Base-by-base conservation (phyloP, 352 stramenopile species). In the Phytophthora sp. region DNA sequence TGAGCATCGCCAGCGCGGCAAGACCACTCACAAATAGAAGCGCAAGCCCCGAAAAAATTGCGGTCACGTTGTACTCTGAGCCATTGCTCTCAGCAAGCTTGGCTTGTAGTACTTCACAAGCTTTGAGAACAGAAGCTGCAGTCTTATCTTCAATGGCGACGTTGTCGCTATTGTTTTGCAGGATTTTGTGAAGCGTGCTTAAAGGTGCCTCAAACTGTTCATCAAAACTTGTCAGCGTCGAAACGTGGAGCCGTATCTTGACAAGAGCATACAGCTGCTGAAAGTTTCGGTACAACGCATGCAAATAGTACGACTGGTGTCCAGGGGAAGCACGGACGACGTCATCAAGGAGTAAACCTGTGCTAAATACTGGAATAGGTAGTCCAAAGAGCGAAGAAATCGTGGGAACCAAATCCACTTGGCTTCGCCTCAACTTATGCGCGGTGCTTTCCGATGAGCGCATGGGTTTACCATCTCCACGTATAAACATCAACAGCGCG, bases 381-480 rank as follows among this genome's bases (percentile, higher is more conserved):
- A 96, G 54, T 10, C 82, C 82, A 49, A 95, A 91, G 1, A 96
- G 61, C 5, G 81, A 56, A 4, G 84, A 82, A 35, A 96, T 80
- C 4, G 87, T 96, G n/a, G 86, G 86, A 15, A 95, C 89, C 4
- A 97, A 53, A 48, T 97, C 89, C 17, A 96, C 84, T 52, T 97
- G 89, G 41, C 53, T 72, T 6, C 65, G 70, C 15, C 66, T 64
- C 43, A 74, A 56, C 11, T 54, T 63, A 39, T 73, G 69, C 3
- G 24, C 28, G 28, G 27, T 7, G 4, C 24, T 32, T 3, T 35
- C 26, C 0, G 18, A 45, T 11, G 52, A 31, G 17, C 27, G 21
- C 30, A 78, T 66, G 1, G 60, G 51, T 38, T 70, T 45, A 12
- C 73, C 73, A 30, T 89, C 74, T 13, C 79, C 77, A 21, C 70